These are phyloP conservation scores for Epicoccum sorghinum DNA, from an alignment of 2,329 filamentous ascomycete species.

Conservation along the genomic window DNA sequence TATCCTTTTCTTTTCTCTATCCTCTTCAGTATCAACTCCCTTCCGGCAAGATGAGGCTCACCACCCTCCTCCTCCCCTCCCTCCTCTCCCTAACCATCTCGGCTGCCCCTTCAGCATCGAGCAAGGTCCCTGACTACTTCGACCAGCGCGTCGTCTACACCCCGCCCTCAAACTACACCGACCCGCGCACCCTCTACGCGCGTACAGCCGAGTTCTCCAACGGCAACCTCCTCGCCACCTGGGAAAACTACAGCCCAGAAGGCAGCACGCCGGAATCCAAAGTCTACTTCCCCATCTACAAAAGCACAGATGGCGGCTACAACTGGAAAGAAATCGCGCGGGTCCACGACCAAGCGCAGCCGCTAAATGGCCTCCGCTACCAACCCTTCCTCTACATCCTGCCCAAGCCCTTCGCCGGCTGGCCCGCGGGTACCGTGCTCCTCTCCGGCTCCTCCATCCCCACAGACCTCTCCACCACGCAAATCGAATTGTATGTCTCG, in stretches of 20 bases:
- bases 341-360: conserved; percentile 68
- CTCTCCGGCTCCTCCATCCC: conserved; percentile 66
- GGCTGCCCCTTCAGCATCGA: conserved; percentile 28
- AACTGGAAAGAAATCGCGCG: conserved; percentile 69
- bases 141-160: conserved; percentile 49
- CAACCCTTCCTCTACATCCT: conserved; percentile 73
- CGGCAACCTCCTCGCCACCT: conserved; percentile 57
- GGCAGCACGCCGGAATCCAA: conserved; percentile 35
- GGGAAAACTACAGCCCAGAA: conserved; percentile 61
- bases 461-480: conserved; percentile 64
- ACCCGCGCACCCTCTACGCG: conserved; percentile 59
- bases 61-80: conserved; percentile 33
- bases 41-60: conserved; percentile 40
- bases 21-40: conserved; percentile 4
- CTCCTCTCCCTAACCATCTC: conserved; percentile 25
- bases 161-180: conserved; percentile 53
- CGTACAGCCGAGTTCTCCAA: conserved; percentile 55
- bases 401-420: conserved; percentile 62
- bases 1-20: not conserved
- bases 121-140: conserved; percentile 35
- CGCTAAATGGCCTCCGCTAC: conserved; percentile 70
- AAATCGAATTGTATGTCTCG: conserved; percentile 73
- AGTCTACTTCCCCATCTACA: conserved; percentile 55
- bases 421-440: conserved; percentile 67
- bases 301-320: conserved; percentile 52